A percentile compares a stretch with the other conserved stretches of the same genome.
Conservation (phyloP, 2,329 filamentous ascomycete genomes). For the Achaetomium macrosporum region DNA sequence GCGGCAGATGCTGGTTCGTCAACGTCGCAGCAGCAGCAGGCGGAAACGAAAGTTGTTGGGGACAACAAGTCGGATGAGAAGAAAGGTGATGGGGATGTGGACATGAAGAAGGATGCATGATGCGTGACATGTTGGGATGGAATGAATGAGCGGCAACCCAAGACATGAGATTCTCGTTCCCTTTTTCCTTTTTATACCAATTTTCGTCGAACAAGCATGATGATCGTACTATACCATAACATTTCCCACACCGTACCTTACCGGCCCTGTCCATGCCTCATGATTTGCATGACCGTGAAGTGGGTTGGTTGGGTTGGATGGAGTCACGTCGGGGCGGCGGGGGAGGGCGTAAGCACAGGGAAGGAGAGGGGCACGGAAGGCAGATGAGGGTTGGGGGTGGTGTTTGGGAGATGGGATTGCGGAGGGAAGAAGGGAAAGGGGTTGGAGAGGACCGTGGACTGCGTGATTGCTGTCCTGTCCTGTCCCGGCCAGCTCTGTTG, state of each 20-base stretch:
- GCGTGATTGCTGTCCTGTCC: background rate
- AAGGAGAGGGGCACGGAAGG: background rate
- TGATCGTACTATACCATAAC: slow-evolving; percentile 8
- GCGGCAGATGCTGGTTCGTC: background rate
- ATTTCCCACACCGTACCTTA: background rate
- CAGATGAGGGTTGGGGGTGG: background rate
- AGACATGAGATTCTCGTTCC: slow-evolving; percentile 3
- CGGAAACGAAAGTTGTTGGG: background rate
- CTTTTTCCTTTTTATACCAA: slow-evolving; percentile 6
- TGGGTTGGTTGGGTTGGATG: background rate
- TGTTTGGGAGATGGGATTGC: no score
- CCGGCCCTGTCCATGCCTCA: slow-evolving; percentile 1
- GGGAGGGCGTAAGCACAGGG: background rate
- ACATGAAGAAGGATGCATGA: slow-evolving; percentile 3
- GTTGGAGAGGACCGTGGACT: background rate
- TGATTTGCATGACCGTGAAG: background rate
- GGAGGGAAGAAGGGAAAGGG: background rate
- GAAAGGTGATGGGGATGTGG: background rate
- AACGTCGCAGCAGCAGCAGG: slow-evolving; percentile 1
- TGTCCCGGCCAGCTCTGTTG: background rate
- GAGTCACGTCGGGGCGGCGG: background rate
- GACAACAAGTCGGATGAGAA: background rate
- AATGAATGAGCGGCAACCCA: background rate
- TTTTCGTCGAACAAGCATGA: slow-evolving; percentile 8
- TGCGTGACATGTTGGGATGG: background rate